Percentiles rank a stretch among this genome's conserved stretches.
These are phyloP conservation scores for Exserohilum turcica DNA, from an alignment of 2,329 filamentous ascomycete genomes.

Conservation along the genomic window DNA sequence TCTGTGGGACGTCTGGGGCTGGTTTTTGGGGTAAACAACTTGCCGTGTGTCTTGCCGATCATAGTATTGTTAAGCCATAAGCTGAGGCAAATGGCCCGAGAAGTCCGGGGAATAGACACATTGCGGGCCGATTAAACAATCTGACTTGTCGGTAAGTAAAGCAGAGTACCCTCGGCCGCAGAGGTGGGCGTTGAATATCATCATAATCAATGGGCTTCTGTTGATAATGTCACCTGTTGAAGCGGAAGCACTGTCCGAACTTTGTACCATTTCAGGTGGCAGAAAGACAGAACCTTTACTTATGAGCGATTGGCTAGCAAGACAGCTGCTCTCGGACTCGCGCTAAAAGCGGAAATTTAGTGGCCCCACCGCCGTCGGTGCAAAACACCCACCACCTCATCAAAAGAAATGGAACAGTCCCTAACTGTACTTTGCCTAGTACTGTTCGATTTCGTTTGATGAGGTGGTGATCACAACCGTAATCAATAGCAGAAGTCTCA, in stretches of 20 bases:
- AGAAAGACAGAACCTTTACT: neutral
- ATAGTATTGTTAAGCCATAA: neutral
- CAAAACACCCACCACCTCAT: no score
- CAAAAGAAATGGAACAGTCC: no score
- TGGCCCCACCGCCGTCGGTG: neutral
- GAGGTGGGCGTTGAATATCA: neutral
- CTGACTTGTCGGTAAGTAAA: neutral
- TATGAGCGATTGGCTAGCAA: neutral
- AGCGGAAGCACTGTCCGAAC: neutral
- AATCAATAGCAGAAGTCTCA: no score
- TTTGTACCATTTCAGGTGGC: neutral
- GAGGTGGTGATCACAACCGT: no score
- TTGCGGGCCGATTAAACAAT: neutral
- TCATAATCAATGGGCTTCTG: neutral
- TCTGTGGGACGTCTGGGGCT: neutral
- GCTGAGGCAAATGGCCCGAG: neutral
- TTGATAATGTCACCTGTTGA: neutral
- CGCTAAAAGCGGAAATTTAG: neutral
- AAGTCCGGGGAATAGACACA: neutral
- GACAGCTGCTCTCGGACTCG: neutral
- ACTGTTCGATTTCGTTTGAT: no score
- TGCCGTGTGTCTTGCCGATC: neutral
- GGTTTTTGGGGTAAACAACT: neutral
- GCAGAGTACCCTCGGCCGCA: neutral
- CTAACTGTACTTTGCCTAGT: no score